Base-by-base conservation (phyloP, 495 filamentous ascomycete genomes). In the Clavariopsis aquatica region DNA sequence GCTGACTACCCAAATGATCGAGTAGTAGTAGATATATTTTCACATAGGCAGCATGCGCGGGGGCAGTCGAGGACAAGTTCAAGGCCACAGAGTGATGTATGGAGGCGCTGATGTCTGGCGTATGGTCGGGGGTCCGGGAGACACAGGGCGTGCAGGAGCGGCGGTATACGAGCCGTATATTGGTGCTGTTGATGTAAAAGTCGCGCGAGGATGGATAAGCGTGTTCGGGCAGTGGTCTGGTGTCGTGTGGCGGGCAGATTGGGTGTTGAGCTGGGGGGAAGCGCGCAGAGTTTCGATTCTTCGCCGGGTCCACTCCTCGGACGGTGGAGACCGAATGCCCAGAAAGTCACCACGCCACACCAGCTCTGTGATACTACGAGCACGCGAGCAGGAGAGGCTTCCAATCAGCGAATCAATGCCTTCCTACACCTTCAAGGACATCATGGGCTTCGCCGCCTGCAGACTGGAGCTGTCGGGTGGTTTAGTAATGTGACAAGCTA, bases 31-130 rank as follows among this genome's bases (percentile, higher is more conserved):
- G 20, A 3, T 2, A 13, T 19, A 22, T 17, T n/a, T 58, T 58
- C 38, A 58, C 55, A 47, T 49, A 58, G 15, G 55, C 55, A 49
- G 55, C 9, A 31, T 47, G 38, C 41, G 38, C 38, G 2, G 13
- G 36, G 9, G 19, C 38, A 26, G 43, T 49, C 47, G 31, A 12
- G 26, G 36, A 24, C 8, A 20, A 26, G 1, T 27, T 6, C 31
- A 5, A 9, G 24, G 55, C 13, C 19, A 41, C 31, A 41, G n/a
- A 1, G 38, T 9, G 36, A 15, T 36, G 31, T 29, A 2, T 27
- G 22, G 13, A 6, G 55, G 36, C 55, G 47, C 41, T 41, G 31
- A 45, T 41, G 55, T 54, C 51, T 29, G 9, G 55, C 23, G 55
- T 58, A 23, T n/a, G n/a, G 17, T 58, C 55, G 55, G 13, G 38